phyloP scores from a whole-genome alignment of 116 monocot genomes.

The Phalaenopsis hybrid region DNA sequence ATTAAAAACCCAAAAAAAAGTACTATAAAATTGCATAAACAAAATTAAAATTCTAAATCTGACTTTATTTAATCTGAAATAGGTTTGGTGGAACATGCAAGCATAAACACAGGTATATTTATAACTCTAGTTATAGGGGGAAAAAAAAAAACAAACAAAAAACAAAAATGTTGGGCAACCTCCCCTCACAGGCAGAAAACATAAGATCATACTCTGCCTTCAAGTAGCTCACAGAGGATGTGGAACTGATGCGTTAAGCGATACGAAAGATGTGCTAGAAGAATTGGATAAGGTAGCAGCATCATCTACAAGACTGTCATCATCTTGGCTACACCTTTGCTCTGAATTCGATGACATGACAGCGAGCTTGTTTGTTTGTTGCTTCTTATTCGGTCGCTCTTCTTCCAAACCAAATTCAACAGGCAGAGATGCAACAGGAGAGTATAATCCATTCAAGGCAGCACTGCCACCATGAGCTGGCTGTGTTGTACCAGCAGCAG shows the following conservation, averaged over 20 bases:
- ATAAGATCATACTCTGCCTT: neutral
- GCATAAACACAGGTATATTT: neutral
- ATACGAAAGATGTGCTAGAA: slow-evolving; percentile 47
- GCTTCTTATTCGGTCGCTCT: slow-evolving; percentile 12
- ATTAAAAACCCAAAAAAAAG: neutral
- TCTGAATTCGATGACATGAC: slow-evolving; percentile 7
- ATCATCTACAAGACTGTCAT: slow-evolving; percentile 14
- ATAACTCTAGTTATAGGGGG: neutral
- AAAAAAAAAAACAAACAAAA: neutral
- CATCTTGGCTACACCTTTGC: slow-evolving; percentile 12
- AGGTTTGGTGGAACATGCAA: neutral
- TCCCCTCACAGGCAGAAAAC: too few relatives aligned
- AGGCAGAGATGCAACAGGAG: slow-evolving; percentile 47
- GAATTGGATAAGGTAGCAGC: slow-evolving; percentile 36
- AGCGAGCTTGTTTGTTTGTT: slow-evolving; percentile 11
- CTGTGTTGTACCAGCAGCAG: slow-evolving; percentile 12
- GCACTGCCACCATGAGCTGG: slow-evolving; percentile 4
- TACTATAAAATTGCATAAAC: neutral
- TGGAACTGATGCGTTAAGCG: slow-evolving; percentile 48
- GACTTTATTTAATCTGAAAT: neutral
- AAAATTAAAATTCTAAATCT: neutral
- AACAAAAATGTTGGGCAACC: neutral
- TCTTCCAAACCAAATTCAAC: slow-evolving; percentile 5
- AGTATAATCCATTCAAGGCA: slow-evolving; percentile 26
- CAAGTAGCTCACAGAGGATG: slow-evolving; percentile 2